Evolutionary conservation across 768 basidiomycete species (phyloP).

Genomic region (Macrolepiota dolichaula): DNA sequence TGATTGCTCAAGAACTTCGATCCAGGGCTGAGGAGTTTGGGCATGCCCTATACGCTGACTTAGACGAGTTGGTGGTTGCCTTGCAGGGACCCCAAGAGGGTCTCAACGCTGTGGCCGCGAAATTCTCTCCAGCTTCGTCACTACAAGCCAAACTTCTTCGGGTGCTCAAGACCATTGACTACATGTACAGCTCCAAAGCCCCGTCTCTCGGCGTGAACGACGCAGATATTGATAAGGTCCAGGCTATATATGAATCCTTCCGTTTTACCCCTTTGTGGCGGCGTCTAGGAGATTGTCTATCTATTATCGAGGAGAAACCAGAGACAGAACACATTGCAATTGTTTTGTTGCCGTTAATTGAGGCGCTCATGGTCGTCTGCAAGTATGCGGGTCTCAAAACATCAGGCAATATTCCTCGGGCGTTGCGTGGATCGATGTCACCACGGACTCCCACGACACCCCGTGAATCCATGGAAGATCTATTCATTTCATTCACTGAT

Average conservation of each 20-base stretch:
- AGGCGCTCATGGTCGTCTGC: conserved; percentile 97
- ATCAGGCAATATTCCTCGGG: conserved; percentile 40
- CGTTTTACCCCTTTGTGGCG: conserved; percentile 87
- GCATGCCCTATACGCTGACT: conserved; percentile 64
- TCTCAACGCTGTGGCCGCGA: conserved; percentile 71
- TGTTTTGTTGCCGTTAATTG: conserved; percentile 90
- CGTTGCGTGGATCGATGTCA: conserved; percentile 61
- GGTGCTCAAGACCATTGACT: conserved; percentile 95
- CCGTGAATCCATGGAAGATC: conserved; percentile 79
- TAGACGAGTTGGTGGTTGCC: conserved; percentile 70
- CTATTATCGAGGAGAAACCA: conserved; percentile 73
- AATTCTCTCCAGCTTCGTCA: conserved; percentile 92
- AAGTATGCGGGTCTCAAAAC: conserved; percentile 83
- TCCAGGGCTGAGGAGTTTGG: conserved; percentile 87
- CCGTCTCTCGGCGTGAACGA: conserved; percentile 24
- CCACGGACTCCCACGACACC: conserved; percentile 68
- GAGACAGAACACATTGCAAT: conserved; percentile 88
- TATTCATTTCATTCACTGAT: conserved; percentile 93
- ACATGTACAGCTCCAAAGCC: conserved; percentile 77
- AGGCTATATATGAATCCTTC: conserved; percentile 89
- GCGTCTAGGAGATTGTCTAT: conserved; percentile 85
- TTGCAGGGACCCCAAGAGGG: conserved; percentile 56
- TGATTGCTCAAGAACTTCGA: conserved; percentile 85
- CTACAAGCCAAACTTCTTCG: conserved; percentile 95
- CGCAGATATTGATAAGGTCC: conserved; percentile 77